These are phyloP conservation scores for Akanthomyces uredinophilus DNA, from an alignment of 2,329 filamentous ascomycete species.

Conservation along the genomic window DNA sequence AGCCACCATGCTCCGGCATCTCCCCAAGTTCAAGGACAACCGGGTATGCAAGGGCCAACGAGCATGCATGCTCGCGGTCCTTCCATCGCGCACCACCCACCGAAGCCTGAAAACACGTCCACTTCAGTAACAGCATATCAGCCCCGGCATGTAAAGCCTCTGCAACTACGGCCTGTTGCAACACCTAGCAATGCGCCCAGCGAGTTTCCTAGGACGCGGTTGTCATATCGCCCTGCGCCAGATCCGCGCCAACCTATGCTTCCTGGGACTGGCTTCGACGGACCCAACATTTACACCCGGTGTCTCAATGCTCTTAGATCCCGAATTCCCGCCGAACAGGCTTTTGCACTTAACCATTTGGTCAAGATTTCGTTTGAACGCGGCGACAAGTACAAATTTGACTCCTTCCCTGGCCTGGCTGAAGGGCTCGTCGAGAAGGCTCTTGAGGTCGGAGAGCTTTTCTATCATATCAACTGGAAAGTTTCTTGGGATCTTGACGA, in stretches of 20 bases:
- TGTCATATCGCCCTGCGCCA: conserved; percentile 34
- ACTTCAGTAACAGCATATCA: conserved; percentile 64
- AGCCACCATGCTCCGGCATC: conserved; percentile 34
- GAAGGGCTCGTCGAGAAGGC: conserved; percentile 85
- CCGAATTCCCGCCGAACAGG: conserved; percentile 71
- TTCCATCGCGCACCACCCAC: conserved; percentile 46
- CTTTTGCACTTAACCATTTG: conserved; percentile 88
- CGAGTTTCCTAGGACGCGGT: conserved; percentile 48
- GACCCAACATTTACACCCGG: conserved; percentile 86
- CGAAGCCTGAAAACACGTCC: conserved; percentile 52
- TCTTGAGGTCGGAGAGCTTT: conserved; percentile 70
- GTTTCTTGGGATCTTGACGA: conserved; percentile 58
- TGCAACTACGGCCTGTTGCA: conserved; percentile 66
- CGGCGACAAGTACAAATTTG: conserved; percentile 93
- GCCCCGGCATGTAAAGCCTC: conserved; percentile 55
- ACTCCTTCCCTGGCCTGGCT: conserved; percentile 81
- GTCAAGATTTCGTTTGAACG: conserved; percentile 94
- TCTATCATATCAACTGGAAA: conserved; percentile 78
- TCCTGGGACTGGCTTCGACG: conserved; percentile 64
- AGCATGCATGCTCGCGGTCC: conserved; percentile 35
- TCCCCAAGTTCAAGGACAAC: conserved; percentile 28
- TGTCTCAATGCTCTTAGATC: conserved; percentile 81
- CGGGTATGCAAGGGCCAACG: conserved; percentile 27
- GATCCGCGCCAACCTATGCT: conserved; percentile 42
- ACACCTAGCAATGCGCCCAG: conserved; percentile 70